Base-by-base conservation (phyloP, 768 basidiomycete species). In the Podaxis carcinomalis region DNA sequence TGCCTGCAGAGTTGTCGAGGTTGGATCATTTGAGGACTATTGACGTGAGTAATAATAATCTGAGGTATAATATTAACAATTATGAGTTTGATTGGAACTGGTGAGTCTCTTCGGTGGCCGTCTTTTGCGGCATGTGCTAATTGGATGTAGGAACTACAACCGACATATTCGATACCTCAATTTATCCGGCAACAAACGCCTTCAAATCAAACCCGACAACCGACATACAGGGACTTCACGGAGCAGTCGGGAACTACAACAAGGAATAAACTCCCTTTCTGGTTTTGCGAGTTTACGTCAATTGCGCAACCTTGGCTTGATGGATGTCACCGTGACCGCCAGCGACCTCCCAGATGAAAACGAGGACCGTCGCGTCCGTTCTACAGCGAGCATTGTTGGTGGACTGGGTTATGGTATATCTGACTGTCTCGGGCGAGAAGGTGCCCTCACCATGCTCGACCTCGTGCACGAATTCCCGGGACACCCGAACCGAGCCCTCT, bases 51-150 rank as follows among this genome's bases (percentile, higher is more conserved):
- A 95, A 89, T 71, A 99, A 99, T 71, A 73, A 86, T 56, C 78
- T 99, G 73, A 93, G 91, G 81, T 98, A 98, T 74, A 99, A 98
- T 70, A 94, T 97, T 66, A 91, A 93, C 66, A 99, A 99, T 68
- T 95, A 89, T 89, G 93, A 96, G 71, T 98, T 95, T 72, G 97
- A 99, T 75, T 98, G 95, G 95, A 98, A 99, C 71, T 98, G 97
- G 96, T 96, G 65, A 52, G 85, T 76, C 37, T 21, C 44, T 35
- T 62, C n/a, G n/a, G n/a, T 51, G 28, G 49, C 47, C 40, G 36
- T 42, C 27, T 35, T 61, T 5, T 10, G 56, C 13, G 36, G 1
- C 21, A 59, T 21, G 21, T 50, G 27, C 7, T 53, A 5, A 62
- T 10, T 25, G 11, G 44, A 32, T 51, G 4, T 44, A 97, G 96